phyloP scores from a whole-genome alignment of 108 stramenopile species.

The Bacterosira constricta region DNA sequence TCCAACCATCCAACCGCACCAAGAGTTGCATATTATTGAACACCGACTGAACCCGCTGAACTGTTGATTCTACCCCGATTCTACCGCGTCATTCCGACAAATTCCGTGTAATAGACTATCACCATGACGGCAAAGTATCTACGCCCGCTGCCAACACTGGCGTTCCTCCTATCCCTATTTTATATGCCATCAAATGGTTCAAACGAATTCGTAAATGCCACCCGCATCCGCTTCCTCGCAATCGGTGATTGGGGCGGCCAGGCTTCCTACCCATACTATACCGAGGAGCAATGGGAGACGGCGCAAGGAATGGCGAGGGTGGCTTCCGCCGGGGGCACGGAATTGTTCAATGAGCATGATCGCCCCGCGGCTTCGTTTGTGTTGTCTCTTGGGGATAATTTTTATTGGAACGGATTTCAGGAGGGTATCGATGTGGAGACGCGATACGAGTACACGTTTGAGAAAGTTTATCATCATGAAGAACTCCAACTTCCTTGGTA shows the following conservation, averaged over 20 bases:
- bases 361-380: constrained; percentile 44
- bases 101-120: too few species aligned
- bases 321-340: constrained; percentile 3
- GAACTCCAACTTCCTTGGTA: constrained; percentile 41
- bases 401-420: constrained; percentile 43
- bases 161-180: not conserved
- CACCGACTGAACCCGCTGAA: too few species aligned
- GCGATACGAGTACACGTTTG: constrained; percentile 50
- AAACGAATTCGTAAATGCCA: not conserved
- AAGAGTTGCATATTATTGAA: too few species aligned
- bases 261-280: constrained; percentile 40
- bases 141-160: not conserved
- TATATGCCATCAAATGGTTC: not conserved
- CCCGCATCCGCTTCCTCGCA: constrained; percentile 48
- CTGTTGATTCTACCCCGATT: too few species aligned
- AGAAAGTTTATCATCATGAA: constrained; percentile 48
- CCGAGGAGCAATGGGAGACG: constrained; percentile 35
- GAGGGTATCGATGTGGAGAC: not conserved
- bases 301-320: constrained; percentile 56
- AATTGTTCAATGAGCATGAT: not conserved
- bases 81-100: too few species aligned
- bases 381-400: constrained; percentile 58
- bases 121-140: not conserved
- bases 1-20: too few species aligned
- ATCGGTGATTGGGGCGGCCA: constrained; percentile 63